Conservation (phyloP, 345 rosid genomes). For the Aquilaria sinensis region DNA sequence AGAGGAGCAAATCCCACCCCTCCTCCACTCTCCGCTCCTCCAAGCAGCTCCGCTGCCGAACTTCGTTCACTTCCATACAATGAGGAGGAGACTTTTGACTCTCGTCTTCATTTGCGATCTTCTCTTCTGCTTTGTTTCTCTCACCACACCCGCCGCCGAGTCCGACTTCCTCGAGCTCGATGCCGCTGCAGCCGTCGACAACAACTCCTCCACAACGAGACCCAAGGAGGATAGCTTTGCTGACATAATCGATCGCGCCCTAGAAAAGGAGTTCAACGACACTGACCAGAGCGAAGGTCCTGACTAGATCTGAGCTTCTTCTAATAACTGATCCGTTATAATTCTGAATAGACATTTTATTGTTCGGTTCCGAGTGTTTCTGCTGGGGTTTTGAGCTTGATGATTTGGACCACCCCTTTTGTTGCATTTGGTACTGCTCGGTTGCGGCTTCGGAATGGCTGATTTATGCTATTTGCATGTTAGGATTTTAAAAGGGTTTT, state of each 20-base stretch:
- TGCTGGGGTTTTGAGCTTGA: constrained; percentile 24
- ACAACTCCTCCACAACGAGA: constrained; percentile 38
- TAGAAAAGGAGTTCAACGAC: constrained; percentile 84
- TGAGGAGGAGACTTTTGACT: constrained; percentile 24
- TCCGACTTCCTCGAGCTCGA: constrained; percentile 28
- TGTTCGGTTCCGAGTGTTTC: constrained; percentile 1
- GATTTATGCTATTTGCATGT: too few relatives aligned
- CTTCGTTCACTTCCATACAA: not conserved
- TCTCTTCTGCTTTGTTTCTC: constrained; percentile 21
- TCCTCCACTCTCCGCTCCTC: not conserved
- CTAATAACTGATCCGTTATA: not conserved
- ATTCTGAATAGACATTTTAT: constrained; percentile 2
- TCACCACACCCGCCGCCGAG: constrained; percentile 23
- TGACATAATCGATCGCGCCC: constrained; percentile 84
- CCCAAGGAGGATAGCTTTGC: constrained; percentile 72
- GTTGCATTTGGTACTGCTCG: not conserved
- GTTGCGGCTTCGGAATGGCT: not conserved
- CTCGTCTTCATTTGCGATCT: constrained; percentile 32
- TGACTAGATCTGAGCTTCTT: constrained; percentile 40
- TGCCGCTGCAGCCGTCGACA: constrained; percentile 31
- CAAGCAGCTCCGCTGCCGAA: not conserved
- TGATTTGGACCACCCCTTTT: constrained; percentile 14
- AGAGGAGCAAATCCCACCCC: constrained; percentile 16
- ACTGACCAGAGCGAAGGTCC: constrained; percentile 77
- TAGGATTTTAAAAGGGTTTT: too few relatives aligned